Evolutionary conservation across 176 grass and related monocot species (phyloP).

Genomic region (Thalia dealbata): DNA sequence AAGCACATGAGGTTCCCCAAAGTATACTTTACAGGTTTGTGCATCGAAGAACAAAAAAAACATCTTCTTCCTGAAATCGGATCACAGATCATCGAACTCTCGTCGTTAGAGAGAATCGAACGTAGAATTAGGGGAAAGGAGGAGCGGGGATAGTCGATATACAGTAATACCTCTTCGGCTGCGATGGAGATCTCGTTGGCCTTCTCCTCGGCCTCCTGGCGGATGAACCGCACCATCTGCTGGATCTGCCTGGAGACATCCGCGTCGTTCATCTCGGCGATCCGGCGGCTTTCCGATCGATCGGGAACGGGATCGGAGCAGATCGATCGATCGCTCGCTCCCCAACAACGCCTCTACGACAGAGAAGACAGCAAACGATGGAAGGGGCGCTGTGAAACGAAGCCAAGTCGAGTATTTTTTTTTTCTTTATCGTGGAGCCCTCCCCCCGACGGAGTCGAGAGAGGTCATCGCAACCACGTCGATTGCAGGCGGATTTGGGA

Average conservation of each 20-base stretch:
- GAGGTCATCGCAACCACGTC: too few relatives aligned
- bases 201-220: constrained; percentile 98
- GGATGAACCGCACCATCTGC: constrained; percentile 99
- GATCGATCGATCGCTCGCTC: not conserved
- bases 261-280: constrained; percentile 85
- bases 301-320: not conserved
- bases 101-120: not conserved
- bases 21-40: not conserved
- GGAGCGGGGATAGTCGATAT: not conserved
- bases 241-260: constrained; percentile 98
- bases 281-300: constrained; percentile 25
- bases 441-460: too few relatives aligned
- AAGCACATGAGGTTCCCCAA: not conserved
- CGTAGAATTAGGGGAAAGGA: not conserved
- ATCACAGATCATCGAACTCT: constrained; percentile 1
- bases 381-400: too few relatives aligned
- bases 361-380: not conserved
- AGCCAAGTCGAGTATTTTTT: too few relatives aligned
- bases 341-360: not conserved
- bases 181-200: constrained; percentile 97
- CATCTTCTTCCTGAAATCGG: not conserved
- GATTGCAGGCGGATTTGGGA: too few relatives aligned
- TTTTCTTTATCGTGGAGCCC: too few relatives aligned
- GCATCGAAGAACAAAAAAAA: not conserved
- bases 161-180: constrained; percentile 65